Conservation (phyloP, 225 moss, liverwort and hornwort species). For the Thuidium tamariscinum region DNA sequence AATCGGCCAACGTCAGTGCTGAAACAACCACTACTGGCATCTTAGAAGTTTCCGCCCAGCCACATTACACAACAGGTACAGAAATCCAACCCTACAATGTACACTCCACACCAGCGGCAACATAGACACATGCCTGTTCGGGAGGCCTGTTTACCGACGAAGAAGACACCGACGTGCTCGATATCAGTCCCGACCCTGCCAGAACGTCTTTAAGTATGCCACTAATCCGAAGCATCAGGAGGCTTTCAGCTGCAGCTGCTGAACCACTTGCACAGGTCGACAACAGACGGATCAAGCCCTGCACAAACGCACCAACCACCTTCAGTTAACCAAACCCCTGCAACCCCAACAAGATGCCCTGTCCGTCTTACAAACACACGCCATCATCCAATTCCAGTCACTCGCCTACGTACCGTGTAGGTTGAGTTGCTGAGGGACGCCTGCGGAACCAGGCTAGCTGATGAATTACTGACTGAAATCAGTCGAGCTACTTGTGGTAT, state of each 20-base stretch:
- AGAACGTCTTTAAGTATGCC: constrained; percentile 89
- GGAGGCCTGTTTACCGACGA: constrained; percentile 96
- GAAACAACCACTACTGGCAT: not conserved
- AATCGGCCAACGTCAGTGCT: not conserved
- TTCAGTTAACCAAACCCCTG: not conserved
- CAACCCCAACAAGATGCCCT: not conserved
- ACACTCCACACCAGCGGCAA: not conserved
- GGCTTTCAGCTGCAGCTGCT: constrained; percentile 82
- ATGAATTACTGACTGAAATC: constrained; percentile 75
- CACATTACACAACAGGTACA: not conserved
- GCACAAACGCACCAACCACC: constrained; percentile 11
- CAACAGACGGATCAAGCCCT: constrained; percentile 87
- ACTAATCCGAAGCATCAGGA: constrained; percentile 81
- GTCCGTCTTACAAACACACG: not conserved
- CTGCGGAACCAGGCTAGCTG: constrained; percentile 75
- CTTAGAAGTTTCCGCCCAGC: not conserved
- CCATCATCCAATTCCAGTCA: not conserved
- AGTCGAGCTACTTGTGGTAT: constrained; percentile 81
- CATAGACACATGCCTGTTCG: constrained; percentile 58
- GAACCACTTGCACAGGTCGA: constrained; percentile 93
- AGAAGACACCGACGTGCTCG: constrained; percentile 71
- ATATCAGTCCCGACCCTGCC: constrained; percentile 83
- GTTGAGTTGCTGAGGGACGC: constrained; percentile 84
- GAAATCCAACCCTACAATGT: not conserved
- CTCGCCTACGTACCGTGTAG: constrained; percentile 58